Evolutionary conservation across 1,139 yeast species (phyloP), one percentile per base, ranked within the genome.

Genomic region (Protomyces macrosporus): DNA sequence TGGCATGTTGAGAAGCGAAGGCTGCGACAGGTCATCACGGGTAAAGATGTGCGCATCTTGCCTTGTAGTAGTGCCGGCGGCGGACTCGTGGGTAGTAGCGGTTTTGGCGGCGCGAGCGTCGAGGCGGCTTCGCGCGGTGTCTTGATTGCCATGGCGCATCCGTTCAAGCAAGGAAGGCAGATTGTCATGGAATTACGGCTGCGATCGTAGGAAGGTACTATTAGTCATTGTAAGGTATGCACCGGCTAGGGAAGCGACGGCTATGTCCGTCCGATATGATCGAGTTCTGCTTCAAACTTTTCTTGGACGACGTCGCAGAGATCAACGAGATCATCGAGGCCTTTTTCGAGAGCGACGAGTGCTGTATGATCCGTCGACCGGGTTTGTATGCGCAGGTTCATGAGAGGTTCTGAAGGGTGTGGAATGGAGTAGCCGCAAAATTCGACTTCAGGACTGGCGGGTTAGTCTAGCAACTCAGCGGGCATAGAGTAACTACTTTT

Each of bases 401-500:
- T 78, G 71, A 88, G 87, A 67, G 90, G 83, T 76, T 95, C 98
- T 42, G 97, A 89, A 36, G 98, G 98, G 76, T 93, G 98, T n/a
- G 98, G 98, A 68, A 93, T 95, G 58, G 97, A 89, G 77, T 93
- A 93, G 65, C 98, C 98, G 73, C 98, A 93, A 75, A 95, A 93
- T 73, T 93, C 98, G 40, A 93, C 98, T 70, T 90, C 96, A 48
- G 97, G 97, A 77, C 78, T 75, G 55, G n/a, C 36, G 42, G 36
- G 4, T 40, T 2, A 12, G 30, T 32, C 12, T 39, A 23, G 10
- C 23, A 35, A 14, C 12, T 14, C 50, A 14, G 50, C 36, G n/a
- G 3, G 42, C n/a, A 2, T 10, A 35, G n/a, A 9, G n/a, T 12
- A 69, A 76, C 53, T 66, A 76, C 79, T 93, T 93, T 77, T 91